Base-by-base conservation (phyloP, 257 asterid genomes). In the Euphrasia confusa region DNA sequence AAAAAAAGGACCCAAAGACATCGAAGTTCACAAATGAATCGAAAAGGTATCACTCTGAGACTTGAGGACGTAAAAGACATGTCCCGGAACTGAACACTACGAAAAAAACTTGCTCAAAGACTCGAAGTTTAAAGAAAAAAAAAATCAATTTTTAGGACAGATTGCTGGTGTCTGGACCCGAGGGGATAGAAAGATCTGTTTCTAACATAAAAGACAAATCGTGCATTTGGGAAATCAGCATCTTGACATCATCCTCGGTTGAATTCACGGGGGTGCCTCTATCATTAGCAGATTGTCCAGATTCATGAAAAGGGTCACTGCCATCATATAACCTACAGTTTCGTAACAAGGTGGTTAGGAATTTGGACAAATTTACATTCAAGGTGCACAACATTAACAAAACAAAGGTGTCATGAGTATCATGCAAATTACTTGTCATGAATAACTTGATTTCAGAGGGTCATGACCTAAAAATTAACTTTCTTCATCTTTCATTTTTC, bases 151-250 rank as follows among this genome's bases (percentile, higher is more conserved):
- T 2, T 17, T 0, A 50, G 28, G 68, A 57, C 24, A 72, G 58
- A 26, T 59, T 71, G 11, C 14, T 71, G 30, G 66, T 49, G 10
- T 72, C 65, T 49, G 75, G 61, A 49, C 17, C 21, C 1, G 72
- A 62, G 26, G 79, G 82, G 65, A 77, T 55, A 37, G 60, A 60
- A 44, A 77, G 78, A 35, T 66, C 60, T 7, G 73, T 66, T 50
- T 65, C 76, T 24, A 77, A 76, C 82, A 74, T 77, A 71, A 74
- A 69, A 48, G 80, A 71, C 61, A 80, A 82, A 65, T 80, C 80
- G 3, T 77, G 80, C 78, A 74, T 71, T 68, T 80, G 79, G 27
- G 82, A 79, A 39, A 77, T 74, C 52, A 79, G 75, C 66, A 14
- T 56, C 60, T 61, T 71, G 37, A 72, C 78, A 10, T 77, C 72